Percentiles rank a stretch among this genome's conserved stretches.
Evolutionary conservation across 2,329 filamentous ascomycete genomes (phyloP).

Genomic region (Colletotrichum higginsianum): DNA sequence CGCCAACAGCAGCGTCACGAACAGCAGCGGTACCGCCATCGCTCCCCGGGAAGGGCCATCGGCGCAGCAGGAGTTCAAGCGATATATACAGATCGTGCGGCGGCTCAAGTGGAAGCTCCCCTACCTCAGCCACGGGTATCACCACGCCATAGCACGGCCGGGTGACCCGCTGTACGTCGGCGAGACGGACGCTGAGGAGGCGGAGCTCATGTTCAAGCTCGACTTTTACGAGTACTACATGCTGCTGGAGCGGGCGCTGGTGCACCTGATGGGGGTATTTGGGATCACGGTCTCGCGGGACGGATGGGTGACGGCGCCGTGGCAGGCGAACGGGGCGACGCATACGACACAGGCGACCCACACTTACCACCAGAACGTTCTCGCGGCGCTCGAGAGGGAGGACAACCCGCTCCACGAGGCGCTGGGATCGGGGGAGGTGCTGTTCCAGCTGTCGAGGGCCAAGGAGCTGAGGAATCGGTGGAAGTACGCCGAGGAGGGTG

Average conservation of each 20-base stretch:
- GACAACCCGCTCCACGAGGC: constrained; percentile 69
- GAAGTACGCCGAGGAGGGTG: constrained; percentile 74
- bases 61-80: constrained; percentile 62
- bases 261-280: constrained; percentile 76
- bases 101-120: constrained; percentile 76
- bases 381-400: constrained; percentile 71
- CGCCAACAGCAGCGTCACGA: not conserved
- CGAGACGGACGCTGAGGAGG: constrained; percentile 56
- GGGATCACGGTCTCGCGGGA: constrained; percentile 66
- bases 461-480: constrained; percentile 81
- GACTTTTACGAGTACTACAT: constrained; percentile 86
- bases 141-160: constrained; percentile 58
- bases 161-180: constrained; percentile 53
- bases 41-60: constrained; percentile 39
- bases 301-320: constrained; percentile 30
- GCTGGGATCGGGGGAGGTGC: constrained; percentile 69
- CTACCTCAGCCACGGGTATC: constrained; percentile 71
- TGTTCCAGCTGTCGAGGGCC: constrained; percentile 72
- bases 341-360: constrained; percentile 45
- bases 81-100: constrained; percentile 73
- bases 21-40: not conserved
- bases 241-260: constrained; percentile 78
- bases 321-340: not conserved
- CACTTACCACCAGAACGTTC: constrained; percentile 78
- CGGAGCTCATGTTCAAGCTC: constrained; percentile 81